Percentiles rank a stretch among this genome's conserved stretches.
These are phyloP conservation scores for Hansenula sp. DNA, from an alignment of 1,139 yeast genomes.

Conservation along the genomic window DNA sequence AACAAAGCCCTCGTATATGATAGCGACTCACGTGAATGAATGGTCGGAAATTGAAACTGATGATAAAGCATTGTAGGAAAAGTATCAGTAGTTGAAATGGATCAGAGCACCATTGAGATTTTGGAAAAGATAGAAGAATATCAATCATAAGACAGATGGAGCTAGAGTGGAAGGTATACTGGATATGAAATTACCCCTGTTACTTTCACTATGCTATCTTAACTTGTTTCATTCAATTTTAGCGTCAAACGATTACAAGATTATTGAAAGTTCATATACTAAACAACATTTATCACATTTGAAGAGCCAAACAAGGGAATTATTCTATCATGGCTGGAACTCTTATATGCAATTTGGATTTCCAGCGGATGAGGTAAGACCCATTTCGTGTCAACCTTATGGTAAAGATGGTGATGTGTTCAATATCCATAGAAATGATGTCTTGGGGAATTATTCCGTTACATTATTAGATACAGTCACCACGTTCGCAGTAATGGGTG, in stretches of 20 bases:
- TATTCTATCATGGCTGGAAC: constrained; percentile 76
- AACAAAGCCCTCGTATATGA: constrained; percentile 5
- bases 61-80: too few relatives aligned
- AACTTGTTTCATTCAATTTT: not conserved
- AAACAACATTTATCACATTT: constrained; percentile 44
- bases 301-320: constrained; percentile 44
- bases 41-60: too few relatives aligned
- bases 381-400: constrained; percentile 66
- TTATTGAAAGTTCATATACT: constrained; percentile 35
- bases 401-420: constrained; percentile 56
- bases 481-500: constrained; percentile 69
- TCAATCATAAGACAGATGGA: too few relatives aligned
- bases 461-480: constrained; percentile 80
- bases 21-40: not conserved
- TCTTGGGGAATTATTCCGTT: constrained; percentile 76
- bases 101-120: too few relatives aligned
- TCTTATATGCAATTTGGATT: constrained; percentile 70
- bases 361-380: constrained; percentile 81
- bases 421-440: constrained; percentile 72
- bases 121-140: too few relatives aligned
- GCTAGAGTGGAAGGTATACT: not conserved
- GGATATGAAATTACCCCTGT: not conserved
- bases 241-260: not conserved
- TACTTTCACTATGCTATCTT: not conserved
- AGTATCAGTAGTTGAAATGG: too few relatives aligned